Evolutionary conservation across 2,329 filamentous ascomycete genomes (phyloP).

Genomic region (Dactylonectria estremocensis): DNA sequence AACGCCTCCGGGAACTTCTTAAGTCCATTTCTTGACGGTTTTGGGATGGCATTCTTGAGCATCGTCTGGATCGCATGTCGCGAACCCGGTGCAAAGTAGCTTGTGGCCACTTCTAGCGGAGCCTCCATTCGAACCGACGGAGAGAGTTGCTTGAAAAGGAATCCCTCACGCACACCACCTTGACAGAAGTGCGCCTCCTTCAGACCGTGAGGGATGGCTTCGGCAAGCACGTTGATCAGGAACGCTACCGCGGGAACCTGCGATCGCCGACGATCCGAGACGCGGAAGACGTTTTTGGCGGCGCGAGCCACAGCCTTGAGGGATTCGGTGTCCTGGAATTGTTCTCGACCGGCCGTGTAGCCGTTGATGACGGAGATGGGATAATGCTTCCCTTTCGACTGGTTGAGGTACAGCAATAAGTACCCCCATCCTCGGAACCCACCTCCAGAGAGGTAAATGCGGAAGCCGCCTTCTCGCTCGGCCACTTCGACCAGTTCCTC

Average conservation of each 20-base stretch:
- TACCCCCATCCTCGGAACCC: conserved; percentile 83
- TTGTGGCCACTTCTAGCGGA: conserved; percentile 73
- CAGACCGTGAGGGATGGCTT: conserved; percentile 72
- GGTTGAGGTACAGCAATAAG: conserved; percentile 71
- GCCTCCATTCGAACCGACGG: conserved; percentile 64
- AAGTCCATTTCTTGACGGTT: conserved; percentile 39
- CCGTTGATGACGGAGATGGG: conserved; percentile 82
- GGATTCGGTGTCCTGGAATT: conserved; percentile 66
- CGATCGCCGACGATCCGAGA: conserved; percentile 74
- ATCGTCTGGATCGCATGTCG: conserved; percentile 62
- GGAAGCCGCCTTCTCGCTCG: conserved; percentile 63
- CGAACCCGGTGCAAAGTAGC: conserved; percentile 65
- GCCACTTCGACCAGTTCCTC: conserved; percentile 62
- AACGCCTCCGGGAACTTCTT: conserved; percentile 58
- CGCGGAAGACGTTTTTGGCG: conserved; percentile 67
- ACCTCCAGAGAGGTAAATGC: conserved; percentile 78
- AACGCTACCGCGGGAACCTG: conserved; percentile 80
- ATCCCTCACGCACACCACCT: conserved; percentile 79
- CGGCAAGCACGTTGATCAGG: conserved; percentile 73
- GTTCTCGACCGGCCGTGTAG: conserved; percentile 65
- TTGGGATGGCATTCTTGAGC: conserved; percentile 64
- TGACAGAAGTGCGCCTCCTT: conserved; percentile 78
- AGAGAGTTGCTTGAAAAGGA: conserved; percentile 70
- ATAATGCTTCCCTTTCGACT: conserved; percentile 72
- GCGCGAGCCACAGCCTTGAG: conserved; percentile 54